A percentile compares a stretch with the other conserved stretches of the same genome.
Evolutionary conservation across 192 early-diverging fungal species (phyloP).

Genomic region (Allomyces macrogynus): DNA sequence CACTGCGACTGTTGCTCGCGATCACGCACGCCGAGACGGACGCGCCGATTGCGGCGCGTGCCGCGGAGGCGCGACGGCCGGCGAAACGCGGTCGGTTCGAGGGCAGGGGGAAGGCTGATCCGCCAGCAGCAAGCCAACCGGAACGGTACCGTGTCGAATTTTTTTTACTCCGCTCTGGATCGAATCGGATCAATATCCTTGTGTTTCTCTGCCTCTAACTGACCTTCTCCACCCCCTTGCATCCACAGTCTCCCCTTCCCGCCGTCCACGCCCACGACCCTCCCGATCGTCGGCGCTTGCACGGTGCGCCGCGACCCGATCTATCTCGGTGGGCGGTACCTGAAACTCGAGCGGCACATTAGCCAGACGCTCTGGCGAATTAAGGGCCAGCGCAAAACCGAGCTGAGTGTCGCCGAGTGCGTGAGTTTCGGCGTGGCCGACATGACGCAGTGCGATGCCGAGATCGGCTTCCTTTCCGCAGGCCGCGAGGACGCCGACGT

Average conservation of each 20-base stretch:
- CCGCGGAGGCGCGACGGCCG: background rate
- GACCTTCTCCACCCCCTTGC: background rate
- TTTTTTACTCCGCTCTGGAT: too few relatives aligned
- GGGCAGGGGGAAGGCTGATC: too few relatives aligned
- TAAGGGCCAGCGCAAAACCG: conserved; percentile 40
- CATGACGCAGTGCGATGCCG: conserved; percentile 27
- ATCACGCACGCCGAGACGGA: background rate
- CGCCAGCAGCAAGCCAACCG: too few relatives aligned
- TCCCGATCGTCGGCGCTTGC: too few relatives aligned
- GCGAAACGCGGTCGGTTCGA: background rate
- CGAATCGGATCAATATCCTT: too few relatives aligned
- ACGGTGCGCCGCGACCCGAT: background rate
- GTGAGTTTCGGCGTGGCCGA: conserved; percentile 35
- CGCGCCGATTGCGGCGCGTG: background rate
- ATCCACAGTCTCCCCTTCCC: background rate
- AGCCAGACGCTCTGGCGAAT: conserved; percentile 75
- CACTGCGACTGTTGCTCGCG: too few relatives aligned
- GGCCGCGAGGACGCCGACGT: conserved; percentile 91
- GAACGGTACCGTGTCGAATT: too few relatives aligned
- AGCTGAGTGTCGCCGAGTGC: conserved; percentile 61
- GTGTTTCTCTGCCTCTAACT: background rate
- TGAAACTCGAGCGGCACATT: conserved; percentile 49
- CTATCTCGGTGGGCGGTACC: conserved; percentile 28
- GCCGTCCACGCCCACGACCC: background rate
- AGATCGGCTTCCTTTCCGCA: conserved; percentile 43